Conservation (phyloP, 306 rosid species). For the Cicer pinnatifidum region DNA sequence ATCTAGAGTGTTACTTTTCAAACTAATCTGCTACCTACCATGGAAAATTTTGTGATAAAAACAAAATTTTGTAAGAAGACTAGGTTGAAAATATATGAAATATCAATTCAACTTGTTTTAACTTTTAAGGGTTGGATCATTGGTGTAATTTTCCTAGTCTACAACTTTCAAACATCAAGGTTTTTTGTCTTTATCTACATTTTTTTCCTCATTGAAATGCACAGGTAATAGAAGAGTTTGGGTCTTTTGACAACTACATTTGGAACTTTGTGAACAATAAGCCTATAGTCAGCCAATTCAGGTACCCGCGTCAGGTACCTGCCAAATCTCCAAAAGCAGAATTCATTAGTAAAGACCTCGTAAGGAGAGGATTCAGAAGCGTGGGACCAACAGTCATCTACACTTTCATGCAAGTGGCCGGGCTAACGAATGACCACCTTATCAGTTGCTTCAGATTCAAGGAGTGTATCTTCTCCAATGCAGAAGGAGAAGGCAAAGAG, state of each 20-base stretch:
- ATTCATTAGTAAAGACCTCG: conserved; percentile 71
- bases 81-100: conserved; percentile 5
- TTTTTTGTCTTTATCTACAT: conserved; percentile 6
- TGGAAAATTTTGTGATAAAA: conserved; percentile 38
- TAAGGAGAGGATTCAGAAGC: conserved; percentile 73
- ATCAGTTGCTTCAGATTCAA: conserved; percentile 73
- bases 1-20: conserved; percentile 40
- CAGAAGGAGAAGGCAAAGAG: conserved; percentile 52
- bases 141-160: conserved; percentile 30
- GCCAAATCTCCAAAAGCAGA: conserved; percentile 82
- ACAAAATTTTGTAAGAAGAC: conserved; percentile 34
- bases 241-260: conserved; percentile 62
- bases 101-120: conserved; percentile 42
- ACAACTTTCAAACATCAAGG: conserved; percentile 8
- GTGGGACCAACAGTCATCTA: conserved; percentile 75
- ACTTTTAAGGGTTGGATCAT: conserved; percentile 32
- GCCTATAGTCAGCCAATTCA: conserved; percentile 63
- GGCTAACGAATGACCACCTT: conserved; percentile 77
- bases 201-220: conserved; percentile 31
- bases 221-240: conserved; percentile 72
- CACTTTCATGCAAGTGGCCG: conserved; percentile 79
- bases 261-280: conserved; percentile 78
- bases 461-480: conserved; percentile 54
- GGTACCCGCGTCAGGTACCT: conserved; percentile 68
- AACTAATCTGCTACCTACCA: conserved; percentile 49